A percentile compares a stretch with the other conserved stretches of the same genome.
These are phyloP conservation scores for Umbelopsis vinacea DNA, from an alignment of 192 early-diverging fungal species.

Conservation along the genomic window DNA sequence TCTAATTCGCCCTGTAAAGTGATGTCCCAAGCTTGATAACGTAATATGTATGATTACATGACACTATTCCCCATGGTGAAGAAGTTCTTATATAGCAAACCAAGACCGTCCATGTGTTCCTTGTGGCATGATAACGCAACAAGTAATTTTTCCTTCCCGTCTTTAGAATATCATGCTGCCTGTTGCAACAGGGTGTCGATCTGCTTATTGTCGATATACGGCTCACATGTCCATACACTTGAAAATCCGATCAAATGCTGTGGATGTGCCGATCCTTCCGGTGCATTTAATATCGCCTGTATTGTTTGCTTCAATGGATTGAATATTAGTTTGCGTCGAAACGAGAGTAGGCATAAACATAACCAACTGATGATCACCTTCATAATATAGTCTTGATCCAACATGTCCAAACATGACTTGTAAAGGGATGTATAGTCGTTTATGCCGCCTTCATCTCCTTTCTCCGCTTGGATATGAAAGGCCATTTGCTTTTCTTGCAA, in stretches of 20 bases:
- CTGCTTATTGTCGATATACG: neutral
- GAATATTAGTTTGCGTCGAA: neutral
- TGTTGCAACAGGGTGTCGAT: neutral
- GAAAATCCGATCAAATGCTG: conserved; percentile 11
- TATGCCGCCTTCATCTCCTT: neutral
- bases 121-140: too few relatives aligned
- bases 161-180: neutral
- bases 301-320: neutral
- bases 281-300: neutral
- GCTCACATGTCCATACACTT: conserved; percentile 1
- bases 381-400: conserved; percentile 16
- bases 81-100: too few relatives aligned
- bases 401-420: neutral
- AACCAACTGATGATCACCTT: neutral
- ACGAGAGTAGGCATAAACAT: neutral
- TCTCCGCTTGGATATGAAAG: neutral
- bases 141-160: too few relatives aligned
- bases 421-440: neutral
- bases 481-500: neutral
- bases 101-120: too few relatives aligned
- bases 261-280: neutral
- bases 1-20: too few relatives aligned
- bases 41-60: too few relatives aligned
- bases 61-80: too few relatives aligned
- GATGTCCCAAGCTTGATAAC: too few relatives aligned